Evolutionary conservation across 1,139 yeast genomes (phyloP).

Genomic region (Pichia inconspicua): DNA sequence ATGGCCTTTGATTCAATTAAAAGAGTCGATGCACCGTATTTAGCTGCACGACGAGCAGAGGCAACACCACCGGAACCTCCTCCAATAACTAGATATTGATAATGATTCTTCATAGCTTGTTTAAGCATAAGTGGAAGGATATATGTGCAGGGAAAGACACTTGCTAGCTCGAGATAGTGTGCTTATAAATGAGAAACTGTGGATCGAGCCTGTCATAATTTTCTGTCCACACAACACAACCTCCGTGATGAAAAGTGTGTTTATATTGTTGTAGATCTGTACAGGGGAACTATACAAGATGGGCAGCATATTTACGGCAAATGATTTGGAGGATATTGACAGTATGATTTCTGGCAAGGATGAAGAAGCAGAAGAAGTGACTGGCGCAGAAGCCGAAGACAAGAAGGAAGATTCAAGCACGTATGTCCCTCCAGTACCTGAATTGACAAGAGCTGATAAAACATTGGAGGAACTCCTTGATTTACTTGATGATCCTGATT

Average conservation of each 20-base stretch:
- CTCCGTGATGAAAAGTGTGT: no score
- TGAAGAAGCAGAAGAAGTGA: conserved; percentile 4
- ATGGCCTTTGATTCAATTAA: conserved; percentile 71
- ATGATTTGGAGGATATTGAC: conserved; percentile 4
- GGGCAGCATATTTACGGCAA: conserved; percentile 1
- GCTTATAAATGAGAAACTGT: neutral
- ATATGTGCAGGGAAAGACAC: neutral
- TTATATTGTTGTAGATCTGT: no score
- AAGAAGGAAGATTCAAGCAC: conserved; percentile 2
- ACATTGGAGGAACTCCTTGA: conserved; percentile 78
- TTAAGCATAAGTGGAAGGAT: conserved; percentile 17
- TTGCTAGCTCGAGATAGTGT: no score
- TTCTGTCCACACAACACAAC: no score
- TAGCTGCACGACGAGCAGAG: conserved; percentile 92
- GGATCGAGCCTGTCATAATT: neutral
- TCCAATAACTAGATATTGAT: conserved; percentile 89
- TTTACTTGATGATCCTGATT: conserved; percentile 88
- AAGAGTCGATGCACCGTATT: conserved; percentile 82
- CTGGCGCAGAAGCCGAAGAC: neutral
- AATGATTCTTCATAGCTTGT: conserved; percentile 39
- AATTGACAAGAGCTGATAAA: conserved; percentile 74
- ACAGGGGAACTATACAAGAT: neutral
- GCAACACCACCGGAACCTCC: conserved; percentile 99
- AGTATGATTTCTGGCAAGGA: neutral
- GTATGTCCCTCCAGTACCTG: conserved; percentile 40